Conservation (phyloP, 2,329 filamentous ascomycete genomes). For the Ceratocystiopsis sp. region DNA sequence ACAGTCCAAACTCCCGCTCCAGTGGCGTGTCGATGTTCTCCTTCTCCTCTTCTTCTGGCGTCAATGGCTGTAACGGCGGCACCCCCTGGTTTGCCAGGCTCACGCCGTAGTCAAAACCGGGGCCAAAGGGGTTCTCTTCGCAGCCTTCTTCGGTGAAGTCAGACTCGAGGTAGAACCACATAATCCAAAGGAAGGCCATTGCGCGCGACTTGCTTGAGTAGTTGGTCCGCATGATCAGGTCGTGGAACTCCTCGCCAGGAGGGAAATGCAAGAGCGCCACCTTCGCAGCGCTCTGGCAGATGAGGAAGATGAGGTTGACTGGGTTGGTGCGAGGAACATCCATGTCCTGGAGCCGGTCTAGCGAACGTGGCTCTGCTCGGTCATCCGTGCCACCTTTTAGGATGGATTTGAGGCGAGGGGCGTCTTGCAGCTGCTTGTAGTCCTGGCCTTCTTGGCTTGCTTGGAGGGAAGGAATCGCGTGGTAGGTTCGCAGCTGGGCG, state of each 20-base stretch:
- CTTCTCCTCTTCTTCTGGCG: slow-evolving; percentile 41
- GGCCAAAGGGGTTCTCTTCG: slow-evolving; percentile 77
- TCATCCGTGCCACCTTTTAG: slow-evolving; percentile 94
- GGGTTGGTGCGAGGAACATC: slow-evolving; percentile 70
- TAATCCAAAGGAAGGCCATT: slow-evolving; percentile 83
- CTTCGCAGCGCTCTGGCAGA: slow-evolving; percentile 77
- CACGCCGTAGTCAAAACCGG: slow-evolving; percentile 46
- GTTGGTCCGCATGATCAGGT: slow-evolving; percentile 82
- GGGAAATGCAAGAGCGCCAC: slow-evolving; percentile 89
- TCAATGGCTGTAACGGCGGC: slow-evolving; percentile 48
- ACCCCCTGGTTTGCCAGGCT: slow-evolving; percentile 53
- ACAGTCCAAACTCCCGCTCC: slow-evolving; percentile 52
- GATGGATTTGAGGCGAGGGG: slow-evolving; percentile 88
- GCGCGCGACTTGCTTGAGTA: slow-evolving; percentile 71
- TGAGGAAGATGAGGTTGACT: slow-evolving; percentile 90
- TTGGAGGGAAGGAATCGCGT: slow-evolving; percentile 91
- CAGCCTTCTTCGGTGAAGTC: slow-evolving; percentile 83
- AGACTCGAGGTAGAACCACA: slow-evolving; percentile 98
- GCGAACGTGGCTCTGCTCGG: slow-evolving; percentile 59
- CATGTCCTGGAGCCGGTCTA: slow-evolving; percentile 62
- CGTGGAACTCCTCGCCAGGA: slow-evolving; percentile 75
- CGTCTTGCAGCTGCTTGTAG: slow-evolving; percentile 96
- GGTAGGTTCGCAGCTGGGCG: slow-evolving; percentile 90
- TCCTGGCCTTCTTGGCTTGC: slow-evolving; percentile 87
- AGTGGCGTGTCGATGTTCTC: slow-evolving; percentile 63